These are phyloP conservation scores for Macrolepiota albuminosa DNA, from an alignment of 768 basidiomycete genomes.

Conservation along the genomic window DNA sequence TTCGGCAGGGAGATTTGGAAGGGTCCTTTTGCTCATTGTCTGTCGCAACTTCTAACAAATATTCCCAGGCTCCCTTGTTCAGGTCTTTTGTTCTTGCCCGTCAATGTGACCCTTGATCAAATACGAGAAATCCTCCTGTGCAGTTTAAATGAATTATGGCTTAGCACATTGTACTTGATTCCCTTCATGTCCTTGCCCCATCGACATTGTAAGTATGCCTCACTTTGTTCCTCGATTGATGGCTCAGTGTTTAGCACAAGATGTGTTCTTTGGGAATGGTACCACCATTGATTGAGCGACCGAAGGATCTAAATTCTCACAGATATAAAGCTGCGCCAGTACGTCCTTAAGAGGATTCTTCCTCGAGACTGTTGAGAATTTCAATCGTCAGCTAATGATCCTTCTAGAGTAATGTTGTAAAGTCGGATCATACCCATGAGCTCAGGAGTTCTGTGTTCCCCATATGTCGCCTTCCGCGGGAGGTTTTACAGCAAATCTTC, in stretches of 20 bases:
- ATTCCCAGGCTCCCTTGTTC: not conserved
- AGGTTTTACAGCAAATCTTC: slow-evolving; percentile 26
- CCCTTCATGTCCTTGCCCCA: not conserved
- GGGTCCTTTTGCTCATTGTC: slow-evolving; percentile 4
- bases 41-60: not conserved
- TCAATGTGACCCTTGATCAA: not conserved
- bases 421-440: slow-evolving; percentile 11
- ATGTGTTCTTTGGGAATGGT: not conserved
- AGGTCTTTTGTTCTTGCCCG: not conserved
- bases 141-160: not conserved
- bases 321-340: not conserved
- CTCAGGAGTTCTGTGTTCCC: slow-evolving; percentile 9
- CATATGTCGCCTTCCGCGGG: slow-evolving; percentile 22
- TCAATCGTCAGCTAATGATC: not conserved
- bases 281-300: not conserved
- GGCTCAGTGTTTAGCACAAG: not conserved
- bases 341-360: not conserved
- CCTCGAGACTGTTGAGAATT: too few species aligned
- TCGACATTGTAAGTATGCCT: not conserved
- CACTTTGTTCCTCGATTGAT: not conserved
- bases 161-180: not conserved
- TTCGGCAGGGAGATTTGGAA: not conserved
- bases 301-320: not conserved
- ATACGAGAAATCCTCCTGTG: not conserved
- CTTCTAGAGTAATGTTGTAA: slow-evolving; percentile 12